phyloP scores from a whole-genome alignment of 495 filamentous ascomycete species.

The Talaromyces nanjingensis region DNA sequence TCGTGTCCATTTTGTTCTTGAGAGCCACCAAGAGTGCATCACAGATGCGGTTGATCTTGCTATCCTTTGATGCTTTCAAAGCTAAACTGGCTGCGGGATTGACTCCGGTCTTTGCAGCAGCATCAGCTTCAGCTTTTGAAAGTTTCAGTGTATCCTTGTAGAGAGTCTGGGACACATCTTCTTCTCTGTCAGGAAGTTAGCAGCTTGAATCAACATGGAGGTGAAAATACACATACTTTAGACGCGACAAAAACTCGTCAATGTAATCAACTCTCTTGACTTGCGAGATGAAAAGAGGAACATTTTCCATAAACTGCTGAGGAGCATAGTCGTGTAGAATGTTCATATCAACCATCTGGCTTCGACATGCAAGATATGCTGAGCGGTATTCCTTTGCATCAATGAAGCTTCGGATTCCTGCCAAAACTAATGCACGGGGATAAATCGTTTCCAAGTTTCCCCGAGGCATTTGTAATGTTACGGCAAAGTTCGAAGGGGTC shows the following conservation, averaged over 20 bases:
- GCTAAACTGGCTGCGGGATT: background rate
- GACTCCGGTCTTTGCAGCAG: slow-evolving; percentile 9
- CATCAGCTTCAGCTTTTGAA: slow-evolving; percentile 25
- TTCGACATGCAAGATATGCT: slow-evolving; percentile 82
- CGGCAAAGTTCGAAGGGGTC: slow-evolving; percentile 75
- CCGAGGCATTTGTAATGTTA: slow-evolving; percentile 87
- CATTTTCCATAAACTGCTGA: slow-evolving; percentile 68
- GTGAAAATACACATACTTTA: slow-evolving; percentile 52
- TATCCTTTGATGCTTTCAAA: slow-evolving; percentile 19
- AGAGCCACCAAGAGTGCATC: slow-evolving; percentile 72
- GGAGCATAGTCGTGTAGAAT: slow-evolving; percentile 92
- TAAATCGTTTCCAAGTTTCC: slow-evolving; percentile 95
- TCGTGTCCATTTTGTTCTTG: slow-evolving; percentile 51
- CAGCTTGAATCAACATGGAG: slow-evolving; percentile 3
- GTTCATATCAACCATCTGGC: slow-evolving; percentile 95
- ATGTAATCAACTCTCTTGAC: slow-evolving; percentile 78
- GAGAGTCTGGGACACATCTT: slow-evolving; percentile 90
- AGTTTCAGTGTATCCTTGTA: slow-evolving; percentile 71
- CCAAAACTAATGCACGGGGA: slow-evolving; percentile 84
- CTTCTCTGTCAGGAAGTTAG: slow-evolving; percentile 51
- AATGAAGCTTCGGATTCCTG: slow-evolving; percentile 75
- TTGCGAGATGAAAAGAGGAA: slow-evolving; percentile 76
- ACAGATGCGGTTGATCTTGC: slow-evolving; percentile 83
- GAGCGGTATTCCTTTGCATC: slow-evolving; percentile 70
- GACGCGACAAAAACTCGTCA: slow-evolving; percentile 84